Percentiles rank a stretch among this genome's conserved stretches.
Conservation (phyloP, 2,329 filamentous ascomycete genomes). For the Stagonosporopsis vannaccii region DNA sequence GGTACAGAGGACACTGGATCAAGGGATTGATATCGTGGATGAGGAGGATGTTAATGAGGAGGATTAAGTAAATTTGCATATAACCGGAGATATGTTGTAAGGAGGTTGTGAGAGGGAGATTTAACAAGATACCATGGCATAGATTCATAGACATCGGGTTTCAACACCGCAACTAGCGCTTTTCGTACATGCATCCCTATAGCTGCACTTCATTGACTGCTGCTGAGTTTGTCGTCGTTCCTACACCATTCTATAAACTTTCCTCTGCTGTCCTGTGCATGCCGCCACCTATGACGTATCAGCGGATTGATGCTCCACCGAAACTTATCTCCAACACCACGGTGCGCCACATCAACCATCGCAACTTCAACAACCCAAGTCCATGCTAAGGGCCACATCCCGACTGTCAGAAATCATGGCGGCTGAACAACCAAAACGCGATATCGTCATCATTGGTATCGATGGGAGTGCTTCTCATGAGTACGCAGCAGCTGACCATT, state of each 20-base stretch:
- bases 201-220: too few relatives aligned
- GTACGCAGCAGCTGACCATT: background rate
- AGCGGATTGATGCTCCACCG: conserved; percentile 18
- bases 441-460: conserved; percentile 49
- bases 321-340: conserved; percentile 21
- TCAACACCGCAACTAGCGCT: conserved; percentile 14
- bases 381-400: conserved; percentile 32
- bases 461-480: background rate
- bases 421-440: conserved; percentile 33
- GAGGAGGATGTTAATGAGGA: conserved; percentile 7
- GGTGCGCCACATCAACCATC: conserved; percentile 25
- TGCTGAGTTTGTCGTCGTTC: too few relatives aligned
- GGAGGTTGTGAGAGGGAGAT: background rate
- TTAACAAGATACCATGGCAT: conserved; percentile 17
- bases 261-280: background rate
- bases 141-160: conserved; percentile 4
- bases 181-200: too few relatives aligned
- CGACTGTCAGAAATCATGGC: conserved; percentile 34
- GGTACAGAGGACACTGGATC: conserved; percentile 13
- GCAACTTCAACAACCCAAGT: background rate
- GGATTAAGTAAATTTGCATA: background rate
- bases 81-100: too few relatives aligned
- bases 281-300: conserved; percentile 29
- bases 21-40: conserved; percentile 15
- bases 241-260: background rate